Evolutionary conservation across 176 grass and related monocot genomes (phyloP).

Genomic region (Eleusine indica): DNA sequence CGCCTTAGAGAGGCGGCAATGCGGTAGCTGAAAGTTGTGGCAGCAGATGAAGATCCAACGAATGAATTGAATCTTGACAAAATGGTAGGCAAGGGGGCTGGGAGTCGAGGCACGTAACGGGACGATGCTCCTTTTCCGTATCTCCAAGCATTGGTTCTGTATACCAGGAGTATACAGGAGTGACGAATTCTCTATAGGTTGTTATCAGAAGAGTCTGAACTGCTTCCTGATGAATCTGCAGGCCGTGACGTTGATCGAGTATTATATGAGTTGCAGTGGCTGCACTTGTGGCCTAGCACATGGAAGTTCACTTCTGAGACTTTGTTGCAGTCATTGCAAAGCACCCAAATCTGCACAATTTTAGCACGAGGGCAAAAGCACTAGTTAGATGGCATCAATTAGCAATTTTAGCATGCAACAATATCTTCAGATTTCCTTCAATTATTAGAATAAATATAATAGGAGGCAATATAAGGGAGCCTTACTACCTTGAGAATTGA

Average conservation of each 20-base stretch:
- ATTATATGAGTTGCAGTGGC: slow-evolving; percentile 84
- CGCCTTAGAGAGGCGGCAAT: neutral
- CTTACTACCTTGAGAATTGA: neutral
- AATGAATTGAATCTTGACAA: slow-evolving; percentile 45
- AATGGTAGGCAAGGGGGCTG: neutral
- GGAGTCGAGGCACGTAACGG: neutral
- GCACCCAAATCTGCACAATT: slow-evolving; percentile 67
- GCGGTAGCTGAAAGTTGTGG: neutral
- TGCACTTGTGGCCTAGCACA: slow-evolving; percentile 86
- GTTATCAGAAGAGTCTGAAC: slow-evolving; percentile 50
- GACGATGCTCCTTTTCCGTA: slow-evolving; percentile 30
- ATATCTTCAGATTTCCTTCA: slow-evolving; percentile 5
- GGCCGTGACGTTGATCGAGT: slow-evolving; percentile 62
- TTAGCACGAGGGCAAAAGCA: neutral
- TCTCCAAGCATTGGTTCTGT: too few species aligned
- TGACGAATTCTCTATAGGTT: slow-evolving; percentile 35
- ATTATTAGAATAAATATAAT: neutral
- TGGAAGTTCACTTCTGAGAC: slow-evolving; percentile 88
- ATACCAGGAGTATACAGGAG: neutral
- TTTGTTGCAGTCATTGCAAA: slow-evolving; percentile 96
- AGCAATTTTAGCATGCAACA: neutral
- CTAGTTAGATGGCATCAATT: slow-evolving; percentile 4
- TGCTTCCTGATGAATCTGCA: slow-evolving; percentile 43
- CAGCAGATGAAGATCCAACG: slow-evolving; percentile 22
- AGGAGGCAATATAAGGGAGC: slow-evolving; percentile 1